phyloP scores from a whole-genome alignment of 2,329 filamentous ascomycete species.

The Aspergillus quadrilineatus region DNA sequence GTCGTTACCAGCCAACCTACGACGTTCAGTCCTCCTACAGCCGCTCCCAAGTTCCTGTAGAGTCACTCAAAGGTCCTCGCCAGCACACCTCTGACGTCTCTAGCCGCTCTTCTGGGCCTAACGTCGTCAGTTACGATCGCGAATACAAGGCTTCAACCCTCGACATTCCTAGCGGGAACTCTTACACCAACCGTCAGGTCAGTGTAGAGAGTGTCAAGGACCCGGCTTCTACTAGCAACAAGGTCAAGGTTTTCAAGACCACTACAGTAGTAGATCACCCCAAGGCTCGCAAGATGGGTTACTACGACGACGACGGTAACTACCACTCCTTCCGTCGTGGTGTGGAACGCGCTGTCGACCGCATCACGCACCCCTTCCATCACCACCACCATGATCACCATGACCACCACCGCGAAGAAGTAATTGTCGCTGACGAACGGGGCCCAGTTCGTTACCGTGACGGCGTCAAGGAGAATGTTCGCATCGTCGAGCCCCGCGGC shows the following conservation, averaged over 20 bases:
- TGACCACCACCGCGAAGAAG: constrained; percentile 41
- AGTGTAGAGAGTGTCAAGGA: constrained; percentile 35
- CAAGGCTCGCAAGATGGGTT: constrained; percentile 67
- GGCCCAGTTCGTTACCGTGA: constrained; percentile 38
- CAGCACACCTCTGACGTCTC: constrained; percentile 28
- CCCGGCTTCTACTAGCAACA: constrained; percentile 33
- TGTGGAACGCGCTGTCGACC: constrained; percentile 65
- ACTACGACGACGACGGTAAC: constrained; percentile 76
- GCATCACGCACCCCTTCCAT: constrained; percentile 63
- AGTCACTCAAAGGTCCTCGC: constrained; percentile 18
- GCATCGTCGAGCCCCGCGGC: constrained; percentile 54
- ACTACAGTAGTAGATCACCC: constrained; percentile 52
- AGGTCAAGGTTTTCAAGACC: constrained; percentile 52
- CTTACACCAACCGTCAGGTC: constrained; percentile 29
- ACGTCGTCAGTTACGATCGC: constrained; percentile 33
- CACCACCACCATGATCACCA: constrained; percentile 37
- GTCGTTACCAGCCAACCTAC: constrained; percentile 57
- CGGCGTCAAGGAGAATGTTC: constrained; percentile 45
- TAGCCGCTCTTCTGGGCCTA: constrained; percentile 16
- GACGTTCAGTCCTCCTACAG: constrained; percentile 33
- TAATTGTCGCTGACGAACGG: constrained; percentile 44
- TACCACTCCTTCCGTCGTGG: constrained; percentile 74
- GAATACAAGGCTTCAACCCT: constrained; percentile 35
- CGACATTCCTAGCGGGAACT: constrained; percentile 44
- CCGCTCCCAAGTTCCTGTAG: constrained; percentile 18